Conservation (phyloP, 1,284 basidiomycete genomes). For the Trametes versicolor region DNA sequence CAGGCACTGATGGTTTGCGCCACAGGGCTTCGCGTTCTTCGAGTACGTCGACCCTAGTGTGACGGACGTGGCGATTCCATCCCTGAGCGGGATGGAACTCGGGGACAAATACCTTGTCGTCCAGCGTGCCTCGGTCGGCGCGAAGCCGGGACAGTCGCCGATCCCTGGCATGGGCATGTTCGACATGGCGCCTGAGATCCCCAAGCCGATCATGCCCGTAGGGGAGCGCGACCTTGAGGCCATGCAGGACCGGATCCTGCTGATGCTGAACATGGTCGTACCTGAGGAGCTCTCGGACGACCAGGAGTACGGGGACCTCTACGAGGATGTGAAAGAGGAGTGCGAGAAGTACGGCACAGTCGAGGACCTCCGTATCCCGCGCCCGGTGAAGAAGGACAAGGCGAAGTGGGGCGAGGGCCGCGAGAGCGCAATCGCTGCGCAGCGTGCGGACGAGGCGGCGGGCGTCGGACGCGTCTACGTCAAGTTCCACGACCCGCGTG, state of each 20-base stretch:
- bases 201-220: conserved; percentile 85
- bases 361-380: conserved; percentile 88
- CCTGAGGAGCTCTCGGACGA: conserved; percentile 93
- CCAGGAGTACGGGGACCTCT: conserved; percentile 92
- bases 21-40: conserved; percentile 97
- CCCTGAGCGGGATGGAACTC: conserved; percentile 97
- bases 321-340: conserved; percentile 96
- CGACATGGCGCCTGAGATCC: conserved; percentile 79
- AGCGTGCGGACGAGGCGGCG: conserved; percentile 82
- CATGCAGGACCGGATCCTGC: conserved; percentile 77
- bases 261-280: conserved; percentile 99
- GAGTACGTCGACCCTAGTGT: conserved; percentile 93
- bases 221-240: conserved; percentile 67
- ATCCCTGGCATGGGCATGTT: conserved; percentile 65
- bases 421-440: conserved; percentile 71
- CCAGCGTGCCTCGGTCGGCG: conserved; percentile 94
- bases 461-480: conserved; percentile 97
- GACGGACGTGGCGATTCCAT: conserved; percentile 96
- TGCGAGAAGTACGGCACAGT: conserved; percentile 86
- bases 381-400: conserved; percentile 88
- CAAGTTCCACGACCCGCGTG: conserved; percentile 72
- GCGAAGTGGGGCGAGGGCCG: conserved; percentile 81
- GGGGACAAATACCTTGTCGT: conserved; percentile 98
- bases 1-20: conserved; percentile 15
- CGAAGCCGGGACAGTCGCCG: conserved; percentile 76